Percentiles rank a stretch among this genome's conserved stretches.
These are phyloP conservation scores for Citeromyces hawaiiensis DNA, from an alignment of 1,139 yeast genomes.

Conservation along the genomic window DNA sequence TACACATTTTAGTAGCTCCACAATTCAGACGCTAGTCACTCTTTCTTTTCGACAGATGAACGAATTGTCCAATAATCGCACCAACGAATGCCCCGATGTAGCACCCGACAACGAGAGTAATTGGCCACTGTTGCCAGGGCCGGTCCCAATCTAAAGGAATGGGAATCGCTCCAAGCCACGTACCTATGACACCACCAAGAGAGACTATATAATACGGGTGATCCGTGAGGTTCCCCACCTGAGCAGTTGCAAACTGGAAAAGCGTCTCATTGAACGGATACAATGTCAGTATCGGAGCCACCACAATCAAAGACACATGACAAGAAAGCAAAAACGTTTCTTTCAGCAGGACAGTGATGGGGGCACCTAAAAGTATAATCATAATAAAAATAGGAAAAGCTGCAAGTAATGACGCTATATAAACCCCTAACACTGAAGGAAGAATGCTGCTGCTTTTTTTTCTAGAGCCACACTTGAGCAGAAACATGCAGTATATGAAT, in stretches of 20 bases:
- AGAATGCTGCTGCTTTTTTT: neutral
- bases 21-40: neutral
- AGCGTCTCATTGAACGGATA: conserved; percentile 21
- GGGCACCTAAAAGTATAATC: conserved; percentile 77
- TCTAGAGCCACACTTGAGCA: conserved; percentile 4
- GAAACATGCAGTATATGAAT: conserved; percentile 9
- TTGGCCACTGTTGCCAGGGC: conserved; percentile 97
- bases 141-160: conserved; percentile 97
- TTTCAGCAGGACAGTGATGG: conserved; percentile 38
- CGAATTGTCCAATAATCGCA: conserved; percentile 1
- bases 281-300: conserved; percentile 51
- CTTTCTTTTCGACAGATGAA: neutral
- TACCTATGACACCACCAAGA: conserved; percentile 49
- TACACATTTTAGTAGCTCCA: no score
- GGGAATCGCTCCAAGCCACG: conserved; percentile 90
- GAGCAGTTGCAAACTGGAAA: conserved; percentile 14
- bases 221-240: conserved; percentile 12
- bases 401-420: conserved; percentile 25
- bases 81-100: conserved; percentile 64
- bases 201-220: conserved; percentile 27
- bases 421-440: conserved; percentile 19
- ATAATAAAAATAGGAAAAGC: conserved; percentile 36
- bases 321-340: conserved; percentile 54
- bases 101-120: conserved; percentile 73
- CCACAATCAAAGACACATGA: conserved; percentile 49